These are phyloP conservation scores for Solanum peruvianum DNA, from an alignment of 257 asterid genomes.

Conservation along the genomic window DNA sequence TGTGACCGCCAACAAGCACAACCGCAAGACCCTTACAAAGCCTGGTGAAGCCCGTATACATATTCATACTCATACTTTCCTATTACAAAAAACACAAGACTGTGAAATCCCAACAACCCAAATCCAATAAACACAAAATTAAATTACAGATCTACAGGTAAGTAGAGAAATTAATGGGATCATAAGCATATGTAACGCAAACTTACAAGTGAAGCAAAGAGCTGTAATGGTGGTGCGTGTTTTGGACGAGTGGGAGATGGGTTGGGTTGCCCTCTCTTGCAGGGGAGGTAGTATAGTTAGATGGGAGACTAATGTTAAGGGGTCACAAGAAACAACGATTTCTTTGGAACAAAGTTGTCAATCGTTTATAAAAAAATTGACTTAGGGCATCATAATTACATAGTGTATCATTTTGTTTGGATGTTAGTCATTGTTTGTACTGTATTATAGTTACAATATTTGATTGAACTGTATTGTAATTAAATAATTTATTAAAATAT, in stretches of 20 bases:
- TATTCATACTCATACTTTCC: constrained; percentile 24
- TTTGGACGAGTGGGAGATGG: neutral
- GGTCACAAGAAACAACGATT: neutral
- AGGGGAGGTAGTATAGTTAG: neutral
- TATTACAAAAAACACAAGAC: constrained; percentile 1
- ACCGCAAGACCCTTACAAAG: constrained; percentile 83
- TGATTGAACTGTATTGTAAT: no score
- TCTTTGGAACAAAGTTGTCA: neutral
- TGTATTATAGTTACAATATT: no score
- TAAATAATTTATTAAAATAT: no score
- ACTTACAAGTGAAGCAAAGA: neutral
- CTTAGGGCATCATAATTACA: neutral
- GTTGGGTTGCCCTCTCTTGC: neutral
- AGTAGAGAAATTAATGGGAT: neutral
- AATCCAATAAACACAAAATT: neutral
- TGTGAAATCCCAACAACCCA: neutral
- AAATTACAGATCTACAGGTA: neutral
- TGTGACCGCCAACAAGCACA: constrained; percentile 73
- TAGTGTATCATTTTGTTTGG: no score
- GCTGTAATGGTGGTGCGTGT: neutral
- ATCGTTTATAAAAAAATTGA: neutral
- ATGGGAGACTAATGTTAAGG: neutral
- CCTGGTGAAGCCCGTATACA: constrained; percentile 58
- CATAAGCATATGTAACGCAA: neutral
- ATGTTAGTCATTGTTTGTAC: no score